These are phyloP conservation scores for Aphanomyces cochlioides DNA, from an alignment of 352 stramenopile genomes.

Conservation along the genomic window DNA sequence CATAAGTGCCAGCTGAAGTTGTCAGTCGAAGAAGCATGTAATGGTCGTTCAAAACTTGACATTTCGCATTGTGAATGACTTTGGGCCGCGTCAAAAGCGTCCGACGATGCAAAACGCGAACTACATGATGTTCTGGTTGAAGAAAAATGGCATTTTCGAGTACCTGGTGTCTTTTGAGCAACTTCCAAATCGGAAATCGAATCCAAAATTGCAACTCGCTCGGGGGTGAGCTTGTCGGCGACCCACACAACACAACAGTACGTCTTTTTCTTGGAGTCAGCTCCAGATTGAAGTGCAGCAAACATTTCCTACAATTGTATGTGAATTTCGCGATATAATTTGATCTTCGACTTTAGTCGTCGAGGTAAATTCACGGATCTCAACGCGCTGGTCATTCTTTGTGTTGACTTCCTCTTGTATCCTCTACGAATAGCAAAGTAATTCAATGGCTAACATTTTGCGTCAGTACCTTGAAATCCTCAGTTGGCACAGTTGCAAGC, in stretches of 20 bases:
- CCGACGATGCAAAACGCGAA: constrained; percentile 97
- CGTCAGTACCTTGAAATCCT: constrained; percentile 32
- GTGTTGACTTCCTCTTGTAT: constrained; percentile 64
- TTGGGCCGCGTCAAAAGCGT: constrained; percentile 91
- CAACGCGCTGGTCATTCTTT: constrained; percentile 66
- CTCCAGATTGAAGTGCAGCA: constrained; percentile 63
- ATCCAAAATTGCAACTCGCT: constrained; percentile 68
- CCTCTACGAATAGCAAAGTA: constrained; percentile 15
- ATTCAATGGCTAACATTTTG: constrained; percentile 27
- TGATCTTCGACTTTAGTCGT: constrained; percentile 45
- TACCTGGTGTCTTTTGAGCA: constrained; percentile 91
- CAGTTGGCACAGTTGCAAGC: constrained; percentile 53
- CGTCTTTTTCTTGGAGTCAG: constrained; percentile 85
- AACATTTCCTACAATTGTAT: constrained; percentile 52
- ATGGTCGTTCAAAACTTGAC: constrained; percentile 91
- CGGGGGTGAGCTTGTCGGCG: constrained; percentile 50
- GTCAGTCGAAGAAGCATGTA: constrained; percentile 95
- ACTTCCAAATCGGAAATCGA: constrained; percentile 83
- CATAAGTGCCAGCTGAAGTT: constrained; percentile 96
- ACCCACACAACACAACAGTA: constrained; percentile 86
- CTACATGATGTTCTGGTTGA: not conserved
- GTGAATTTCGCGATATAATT: not conserved
- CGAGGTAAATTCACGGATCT: constrained; percentile 74
- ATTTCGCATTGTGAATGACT: constrained; percentile 83
- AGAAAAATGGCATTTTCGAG: too few relatives aligned